Percentiles rank a stretch among this genome's conserved stretches.
Conservation (phyloP, 495 filamentous ascomycete species). For the Penicillium cataractarum region DNA sequence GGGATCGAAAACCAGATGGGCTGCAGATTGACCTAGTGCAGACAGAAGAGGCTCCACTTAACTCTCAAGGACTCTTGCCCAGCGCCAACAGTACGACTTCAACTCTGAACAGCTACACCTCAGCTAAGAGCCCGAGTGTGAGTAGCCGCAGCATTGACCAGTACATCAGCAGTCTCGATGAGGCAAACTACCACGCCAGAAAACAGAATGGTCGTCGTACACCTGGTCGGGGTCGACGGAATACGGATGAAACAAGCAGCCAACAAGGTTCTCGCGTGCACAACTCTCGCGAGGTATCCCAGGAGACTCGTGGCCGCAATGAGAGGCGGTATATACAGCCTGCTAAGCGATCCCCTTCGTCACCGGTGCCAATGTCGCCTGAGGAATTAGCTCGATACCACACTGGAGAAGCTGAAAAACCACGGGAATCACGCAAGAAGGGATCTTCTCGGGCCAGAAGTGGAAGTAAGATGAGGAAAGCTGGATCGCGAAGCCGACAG, state of each 20-base stretch:
- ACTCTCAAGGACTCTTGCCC: constrained; percentile 28
- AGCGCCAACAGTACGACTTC: constrained; percentile 53
- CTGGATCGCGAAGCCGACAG: constrained; percentile 41
- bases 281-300: constrained; percentile 61
- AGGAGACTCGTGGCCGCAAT: constrained; percentile 68
- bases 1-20: constrained; percentile 79
- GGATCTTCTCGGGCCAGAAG: constrained; percentile 44
- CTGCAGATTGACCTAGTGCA: constrained; percentile 74
- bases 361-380: constrained; percentile 89
- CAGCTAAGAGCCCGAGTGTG: constrained; percentile 55
- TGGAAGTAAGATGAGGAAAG: constrained; percentile 42
- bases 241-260: constrained; percentile 52
- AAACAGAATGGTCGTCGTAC: constrained; percentile 56
- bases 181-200: constrained; percentile 66
- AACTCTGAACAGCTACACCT: constrained; percentile 51
- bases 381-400: constrained; percentile 71
- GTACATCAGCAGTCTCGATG: constrained; percentile 85
- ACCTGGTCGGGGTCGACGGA: constrained; percentile 60
- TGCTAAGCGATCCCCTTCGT: constrained; percentile 85
- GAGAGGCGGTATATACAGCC: constrained; percentile 72
- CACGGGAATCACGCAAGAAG: constrained; percentile 45
- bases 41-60: constrained; percentile 44
- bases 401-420: constrained; percentile 47
- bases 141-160: constrained; percentile 74
- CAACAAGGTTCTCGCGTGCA: constrained; percentile 52